Conservation (phyloP, 345 rosid genomes). For the Sonneratia alba region DNA sequence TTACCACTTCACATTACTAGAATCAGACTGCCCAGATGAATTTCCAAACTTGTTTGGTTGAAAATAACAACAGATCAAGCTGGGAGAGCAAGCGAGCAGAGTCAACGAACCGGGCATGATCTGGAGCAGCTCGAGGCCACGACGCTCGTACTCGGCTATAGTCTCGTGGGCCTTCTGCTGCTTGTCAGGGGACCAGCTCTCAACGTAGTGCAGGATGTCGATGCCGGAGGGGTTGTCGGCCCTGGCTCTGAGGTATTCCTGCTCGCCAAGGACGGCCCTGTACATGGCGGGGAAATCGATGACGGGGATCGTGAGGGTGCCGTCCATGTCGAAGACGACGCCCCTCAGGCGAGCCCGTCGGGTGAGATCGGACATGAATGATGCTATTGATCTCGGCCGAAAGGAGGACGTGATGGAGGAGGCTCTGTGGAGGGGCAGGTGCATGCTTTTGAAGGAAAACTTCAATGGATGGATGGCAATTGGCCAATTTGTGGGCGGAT, state of each 20-base stretch:
- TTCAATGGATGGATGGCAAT: no score
- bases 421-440: neutral
- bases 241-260: constrained; percentile 51
- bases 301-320: constrained; percentile 83
- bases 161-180: constrained; percentile 50
- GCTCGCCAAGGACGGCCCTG: constrained; percentile 70
- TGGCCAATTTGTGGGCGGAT: no score
- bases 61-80: neutral
- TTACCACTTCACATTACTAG: neutral
- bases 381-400: neutral
- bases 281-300: constrained; percentile 92
- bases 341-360: constrained; percentile 38
- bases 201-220: constrained; percentile 74
- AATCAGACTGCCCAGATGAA: neutral
- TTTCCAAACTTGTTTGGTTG: neutral
- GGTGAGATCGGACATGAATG: neutral
- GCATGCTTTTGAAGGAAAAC: neutral
- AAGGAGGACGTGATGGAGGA: neutral
- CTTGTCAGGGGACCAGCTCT: constrained; percentile 52
- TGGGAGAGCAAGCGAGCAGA: neutral
- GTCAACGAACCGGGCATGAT: constrained; percentile 72
- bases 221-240: constrained; percentile 69
- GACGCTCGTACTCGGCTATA: constrained; percentile 64
- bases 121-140: constrained; percentile 72
- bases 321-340: constrained; percentile 78